phyloP scores from a whole-genome alignment of 2,329 filamentous ascomycete species.

The Colletotrichum acutatum region DNA sequence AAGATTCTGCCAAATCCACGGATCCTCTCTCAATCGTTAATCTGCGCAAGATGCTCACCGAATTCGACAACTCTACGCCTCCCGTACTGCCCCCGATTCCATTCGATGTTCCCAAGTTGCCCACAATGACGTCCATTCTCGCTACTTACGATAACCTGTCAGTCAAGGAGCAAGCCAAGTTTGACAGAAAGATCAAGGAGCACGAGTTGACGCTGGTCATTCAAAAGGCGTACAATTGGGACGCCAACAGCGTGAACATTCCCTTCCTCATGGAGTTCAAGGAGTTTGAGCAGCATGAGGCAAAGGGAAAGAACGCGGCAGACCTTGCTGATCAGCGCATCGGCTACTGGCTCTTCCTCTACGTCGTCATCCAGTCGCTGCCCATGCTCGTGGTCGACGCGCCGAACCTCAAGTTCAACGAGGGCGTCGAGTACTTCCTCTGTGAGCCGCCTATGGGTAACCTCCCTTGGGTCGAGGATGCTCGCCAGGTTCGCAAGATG shows the following conservation, averaged over 20 bases:
- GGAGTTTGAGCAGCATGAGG: conserved; percentile 76
- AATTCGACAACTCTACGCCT: conserved; percentile 89
- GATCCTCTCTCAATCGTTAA: conserved; percentile 74
- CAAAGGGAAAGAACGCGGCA: conserved; percentile 69
- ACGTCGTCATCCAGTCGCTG: conserved; percentile 80
- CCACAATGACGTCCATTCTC: conserved; percentile 73
- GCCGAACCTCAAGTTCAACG: conserved; percentile 73
- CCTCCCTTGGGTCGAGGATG: conserved; percentile 78
- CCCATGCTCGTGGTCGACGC: conserved; percentile 84
- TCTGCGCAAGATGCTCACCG: conserved; percentile 81
- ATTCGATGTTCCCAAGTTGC: conserved; percentile 85
- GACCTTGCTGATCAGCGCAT: conserved; percentile 78
- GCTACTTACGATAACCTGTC: conserved; percentile 73
- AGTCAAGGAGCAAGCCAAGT: conserved; percentile 79
- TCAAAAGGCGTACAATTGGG: conserved; percentile 84
- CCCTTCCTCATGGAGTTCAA: conserved; percentile 78
- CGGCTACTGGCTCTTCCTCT: conserved; percentile 85
- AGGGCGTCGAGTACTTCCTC: conserved; percentile 84
- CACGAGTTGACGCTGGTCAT: conserved; percentile 82
- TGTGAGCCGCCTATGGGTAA: conserved; percentile 80
- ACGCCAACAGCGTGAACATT: conserved; percentile 67
- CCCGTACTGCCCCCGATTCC: conserved; percentile 92
- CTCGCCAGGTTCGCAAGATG: conserved; percentile 70
- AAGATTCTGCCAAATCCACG: conserved; percentile 51
- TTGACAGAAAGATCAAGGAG: conserved; percentile 78